phyloP scores from a whole-genome alignment of 2,329 filamentous ascomycete genomes.

The Teratosphaeria destructans region DNA sequence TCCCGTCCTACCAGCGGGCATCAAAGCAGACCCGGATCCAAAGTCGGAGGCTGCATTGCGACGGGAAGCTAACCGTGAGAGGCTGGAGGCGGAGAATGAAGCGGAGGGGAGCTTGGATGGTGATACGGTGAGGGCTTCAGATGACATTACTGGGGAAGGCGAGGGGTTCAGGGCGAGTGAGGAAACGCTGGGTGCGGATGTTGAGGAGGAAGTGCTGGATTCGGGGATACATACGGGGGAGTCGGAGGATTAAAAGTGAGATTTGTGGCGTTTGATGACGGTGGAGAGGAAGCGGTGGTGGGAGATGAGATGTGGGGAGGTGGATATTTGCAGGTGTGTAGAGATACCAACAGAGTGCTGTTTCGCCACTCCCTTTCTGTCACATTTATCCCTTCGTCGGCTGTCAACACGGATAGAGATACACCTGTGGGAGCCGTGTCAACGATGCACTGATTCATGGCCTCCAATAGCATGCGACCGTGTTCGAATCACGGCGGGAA shows the following conservation, averaged over 20 bases:
- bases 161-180: slow-evolving; percentile 9
- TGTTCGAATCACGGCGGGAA: too few species aligned
- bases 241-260: background rate
- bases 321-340: too few species aligned
- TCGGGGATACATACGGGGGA: slow-evolving; percentile 1
- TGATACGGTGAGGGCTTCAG: slow-evolving; percentile 18
- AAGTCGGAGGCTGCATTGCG: background rate
- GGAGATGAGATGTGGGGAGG: too few species aligned
- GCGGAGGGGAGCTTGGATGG: background rate
- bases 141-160: slow-evolving; percentile 12
- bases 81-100: background rate
- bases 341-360: too few species aligned
- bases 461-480: too few species aligned
- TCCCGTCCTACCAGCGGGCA: slow-evolving; percentile 21
- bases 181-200: slow-evolving; percentile 4
- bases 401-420: too few species aligned
- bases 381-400: too few species aligned
- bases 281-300: too few species aligned
- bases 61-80: background rate
- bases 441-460: too few species aligned
- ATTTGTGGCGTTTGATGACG: too few species aligned
- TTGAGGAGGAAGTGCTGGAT: slow-evolving; percentile 7
- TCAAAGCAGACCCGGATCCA: slow-evolving; percentile 10
- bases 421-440: too few species aligned
- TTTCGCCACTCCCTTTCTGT: too few species aligned